phyloP scores from a whole-genome alignment of 306 rosid genomes.

The Mimosa bimucronata region DNA sequence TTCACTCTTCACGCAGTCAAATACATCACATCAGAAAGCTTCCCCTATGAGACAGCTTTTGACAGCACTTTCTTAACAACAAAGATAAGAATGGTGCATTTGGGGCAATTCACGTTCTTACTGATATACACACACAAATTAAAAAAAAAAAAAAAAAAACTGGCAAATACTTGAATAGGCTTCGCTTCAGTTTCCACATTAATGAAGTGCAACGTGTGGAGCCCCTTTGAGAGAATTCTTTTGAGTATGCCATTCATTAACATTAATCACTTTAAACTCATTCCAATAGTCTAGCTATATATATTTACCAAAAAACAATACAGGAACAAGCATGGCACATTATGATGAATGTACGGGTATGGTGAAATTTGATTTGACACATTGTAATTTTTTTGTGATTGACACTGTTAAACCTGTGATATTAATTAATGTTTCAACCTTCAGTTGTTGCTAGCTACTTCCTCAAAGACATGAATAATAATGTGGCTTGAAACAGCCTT shows the following conservation, averaged over 20 bases:
- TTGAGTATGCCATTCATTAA: neutral
- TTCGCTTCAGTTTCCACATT: neutral
- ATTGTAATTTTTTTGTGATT: neutral
- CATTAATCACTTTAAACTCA: neutral
- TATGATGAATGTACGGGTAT: neutral
- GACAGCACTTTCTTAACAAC: slow-evolving; percentile 37
- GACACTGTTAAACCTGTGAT: neutral
- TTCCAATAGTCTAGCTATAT: neutral
- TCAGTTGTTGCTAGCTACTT: neutral
- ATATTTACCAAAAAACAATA: neutral
- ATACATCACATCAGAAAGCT: slow-evolving; percentile 34
- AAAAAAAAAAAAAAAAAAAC: neutral
- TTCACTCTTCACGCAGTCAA: slow-evolving; percentile 35
- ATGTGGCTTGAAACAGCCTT: neutral
- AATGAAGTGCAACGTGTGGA: slow-evolving; percentile 7
- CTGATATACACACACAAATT: neutral
- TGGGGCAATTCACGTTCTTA: slow-evolving; percentile 1
- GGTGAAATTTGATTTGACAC: neutral
- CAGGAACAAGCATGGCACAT: neutral
- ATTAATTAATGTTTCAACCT: neutral
- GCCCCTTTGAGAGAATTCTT: neutral
- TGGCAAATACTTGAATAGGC: neutral
- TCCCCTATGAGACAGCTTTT: slow-evolving; percentile 18
- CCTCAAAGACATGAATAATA: neutral
- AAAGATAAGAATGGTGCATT: slow-evolving; percentile 15